Conservation (phyloP, 2,329 filamentous ascomycete species). For the Neocatenulostroma microsporum region DNA sequence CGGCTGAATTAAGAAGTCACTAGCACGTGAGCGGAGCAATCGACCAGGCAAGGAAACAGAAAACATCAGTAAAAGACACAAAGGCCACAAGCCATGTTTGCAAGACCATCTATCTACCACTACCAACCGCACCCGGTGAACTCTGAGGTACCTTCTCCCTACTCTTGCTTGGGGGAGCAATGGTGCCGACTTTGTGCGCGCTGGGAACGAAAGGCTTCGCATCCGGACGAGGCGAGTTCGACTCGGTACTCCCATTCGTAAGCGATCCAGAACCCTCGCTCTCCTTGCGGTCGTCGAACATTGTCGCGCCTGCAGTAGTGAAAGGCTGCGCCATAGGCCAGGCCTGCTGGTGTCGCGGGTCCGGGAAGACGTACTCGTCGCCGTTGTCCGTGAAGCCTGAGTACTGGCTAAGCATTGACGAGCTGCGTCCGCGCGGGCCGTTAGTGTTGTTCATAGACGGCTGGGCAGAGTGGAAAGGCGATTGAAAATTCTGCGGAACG, state of each 20-base stretch:
- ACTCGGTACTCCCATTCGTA: slow-evolving; percentile 22
- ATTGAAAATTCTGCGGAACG: slow-evolving; percentile 16
- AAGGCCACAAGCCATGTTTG: too few relatives aligned
- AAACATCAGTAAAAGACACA: too few relatives aligned
- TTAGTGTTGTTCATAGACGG: slow-evolving; percentile 12
- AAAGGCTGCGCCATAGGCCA: slow-evolving; percentile 17
- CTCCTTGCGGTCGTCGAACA: slow-evolving; percentile 13
- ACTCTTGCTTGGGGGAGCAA: slow-evolving; percentile 21
- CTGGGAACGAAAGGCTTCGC: slow-evolving; percentile 26
- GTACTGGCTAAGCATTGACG: slow-evolving; percentile 46
- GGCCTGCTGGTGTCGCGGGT: slow-evolving; percentile 15
- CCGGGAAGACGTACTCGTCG: slow-evolving; percentile 21
- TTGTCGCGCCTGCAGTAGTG: slow-evolving; percentile 7
- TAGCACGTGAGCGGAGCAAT: too few relatives aligned
- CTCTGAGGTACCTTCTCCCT: slow-evolving; percentile 15
- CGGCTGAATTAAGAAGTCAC: neutral
- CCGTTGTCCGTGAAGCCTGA: slow-evolving; percentile 43
- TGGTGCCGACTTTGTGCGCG: slow-evolving; percentile 16
- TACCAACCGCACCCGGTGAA: slow-evolving; percentile 16
- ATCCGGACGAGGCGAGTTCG: slow-evolving; percentile 28
- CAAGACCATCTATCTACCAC: slow-evolving; percentile 28
- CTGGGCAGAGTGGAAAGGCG: slow-evolving; percentile 18
- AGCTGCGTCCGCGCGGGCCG: slow-evolving; percentile 39
- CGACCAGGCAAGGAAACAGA: too few relatives aligned
- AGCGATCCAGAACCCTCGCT: slow-evolving; percentile 16